Evolutionary conservation across 805 yeast genomes (phyloP), one percentile per base, ranked within the genome.

Genomic region (Candida gorgasii): DNA sequence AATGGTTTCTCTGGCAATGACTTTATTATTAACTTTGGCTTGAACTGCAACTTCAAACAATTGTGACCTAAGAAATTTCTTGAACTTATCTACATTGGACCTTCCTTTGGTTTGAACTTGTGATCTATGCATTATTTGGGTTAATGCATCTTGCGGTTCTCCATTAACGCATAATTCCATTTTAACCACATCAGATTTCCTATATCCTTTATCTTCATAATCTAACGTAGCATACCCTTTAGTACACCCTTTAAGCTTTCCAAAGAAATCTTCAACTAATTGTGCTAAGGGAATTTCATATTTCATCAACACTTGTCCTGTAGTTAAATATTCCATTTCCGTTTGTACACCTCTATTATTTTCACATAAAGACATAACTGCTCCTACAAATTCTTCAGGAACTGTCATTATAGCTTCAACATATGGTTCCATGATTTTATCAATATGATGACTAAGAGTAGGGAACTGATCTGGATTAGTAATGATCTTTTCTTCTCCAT

Each of bases 401-500:
- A 89, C 78, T 1, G 96, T 85, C 82, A 92, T 90, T 12, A 86
- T 75, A 0, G 95, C 95, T 50, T 86, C 86, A 11, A 93, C 98
- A 57, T 73, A 85, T 0, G 99, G 99, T 58, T 92, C 99, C 67
- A 79, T 77, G 16, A 77, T 62, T 45, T 63, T 59, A 32, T 70
- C 73, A 27, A 84, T 78, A 45, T 70, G 70, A n/a, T 68, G 62
- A 3, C 75, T 69, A 37, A 70, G 66, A 5, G 62, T 61, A 0
- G 98, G 98, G 62, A 92, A 92, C 39, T 89, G 93, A 56, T 89
- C 93, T 0, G 99, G 98, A 55, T 92, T 93, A 2, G 93, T 84
- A 45, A 93, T 76, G 12, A 84, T 72, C 44, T 73, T 64, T 45
- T 80, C 86, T 0, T 62, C 63, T 0, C 89, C 95, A 51, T 86